Conservation (phyloP, 1,284 basidiomycete genomes). For the Puccinia coronata region DNA sequence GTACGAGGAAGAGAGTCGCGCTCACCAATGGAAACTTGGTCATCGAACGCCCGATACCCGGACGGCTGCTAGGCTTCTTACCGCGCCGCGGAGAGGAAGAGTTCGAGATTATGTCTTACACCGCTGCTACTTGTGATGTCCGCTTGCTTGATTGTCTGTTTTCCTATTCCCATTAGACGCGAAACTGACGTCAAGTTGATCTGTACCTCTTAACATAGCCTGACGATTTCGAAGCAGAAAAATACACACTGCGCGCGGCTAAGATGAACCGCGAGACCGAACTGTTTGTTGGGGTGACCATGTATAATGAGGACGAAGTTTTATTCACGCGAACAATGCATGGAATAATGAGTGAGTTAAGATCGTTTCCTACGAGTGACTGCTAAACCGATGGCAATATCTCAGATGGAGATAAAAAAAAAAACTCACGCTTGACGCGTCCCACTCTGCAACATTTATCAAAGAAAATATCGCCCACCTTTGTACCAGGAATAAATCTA, state of each 20-base stretch:
- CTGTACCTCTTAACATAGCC: constrained; percentile 61
- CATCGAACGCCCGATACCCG: constrained; percentile 78
- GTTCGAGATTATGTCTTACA: constrained; percentile 76
- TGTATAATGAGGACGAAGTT: constrained; percentile 94
- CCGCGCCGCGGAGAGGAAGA: constrained; percentile 79
- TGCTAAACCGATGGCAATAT: neutral
- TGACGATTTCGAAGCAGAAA: constrained; percentile 80
- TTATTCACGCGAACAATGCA: constrained; percentile 92
- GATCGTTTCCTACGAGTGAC: neutral
- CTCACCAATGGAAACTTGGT: constrained; percentile 79
- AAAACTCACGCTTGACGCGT: constrained; percentile 74
- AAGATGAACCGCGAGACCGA: constrained; percentile 80
- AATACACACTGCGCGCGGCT: constrained; percentile 83
- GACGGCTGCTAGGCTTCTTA: constrained; percentile 71
- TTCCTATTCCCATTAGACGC: neutral
- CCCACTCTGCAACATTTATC: constrained; percentile 41
- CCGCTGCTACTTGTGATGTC: constrained; percentile 80
- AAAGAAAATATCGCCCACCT: constrained; percentile 66
- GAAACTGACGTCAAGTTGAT: neutral
- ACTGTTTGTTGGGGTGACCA: constrained; percentile 89
- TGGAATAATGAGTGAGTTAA: constrained; percentile 86
- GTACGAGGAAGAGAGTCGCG: constrained; percentile 61
- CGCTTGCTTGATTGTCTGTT: constrained; percentile 23
- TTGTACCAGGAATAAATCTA: constrained; percentile 87
- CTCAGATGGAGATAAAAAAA: constrained; percentile 59